Conservation (phyloP, 2,329 filamentous ascomycete genomes). For the Exophiala sideris region DNA sequence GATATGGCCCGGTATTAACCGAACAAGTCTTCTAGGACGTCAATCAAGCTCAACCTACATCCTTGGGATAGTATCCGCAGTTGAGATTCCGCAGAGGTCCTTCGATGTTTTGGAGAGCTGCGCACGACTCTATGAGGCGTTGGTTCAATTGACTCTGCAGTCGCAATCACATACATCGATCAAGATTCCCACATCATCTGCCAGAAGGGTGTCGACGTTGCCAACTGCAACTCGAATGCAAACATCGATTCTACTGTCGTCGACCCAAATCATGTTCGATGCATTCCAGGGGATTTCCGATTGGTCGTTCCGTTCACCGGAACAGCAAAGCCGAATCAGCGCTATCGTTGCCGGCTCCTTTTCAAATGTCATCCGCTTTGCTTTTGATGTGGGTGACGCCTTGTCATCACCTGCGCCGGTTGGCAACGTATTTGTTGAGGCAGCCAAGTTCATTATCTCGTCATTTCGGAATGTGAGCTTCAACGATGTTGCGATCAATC, state of each 20-base stretch:
- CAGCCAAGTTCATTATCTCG: slow-evolving; percentile 72
- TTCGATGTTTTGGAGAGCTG: slow-evolving; percentile 75
- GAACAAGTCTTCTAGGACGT: slow-evolving; percentile 74
- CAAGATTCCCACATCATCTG: not conserved
- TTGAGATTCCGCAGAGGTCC: slow-evolving; percentile 72
- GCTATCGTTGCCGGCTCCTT: slow-evolving; percentile 66
- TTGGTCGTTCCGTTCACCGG: slow-evolving; percentile 73
- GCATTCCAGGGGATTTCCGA: slow-evolving; percentile 80
- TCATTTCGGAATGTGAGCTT: slow-evolving; percentile 70
- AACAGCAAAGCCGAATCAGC: slow-evolving; percentile 68
- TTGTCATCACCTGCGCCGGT: slow-evolving; percentile 48
- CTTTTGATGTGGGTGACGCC: slow-evolving; percentile 70
- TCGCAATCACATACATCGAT: slow-evolving; percentile 19
- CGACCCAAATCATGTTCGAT: slow-evolving; percentile 73
- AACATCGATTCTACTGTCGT: slow-evolving; percentile 59
- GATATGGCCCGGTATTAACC: slow-evolving; percentile 84
- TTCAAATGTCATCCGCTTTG: slow-evolving; percentile 66
- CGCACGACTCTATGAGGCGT: slow-evolving; percentile 67
- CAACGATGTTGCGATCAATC: slow-evolving; percentile 70
- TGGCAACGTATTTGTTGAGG: slow-evolving; percentile 64
- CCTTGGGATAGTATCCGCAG: slow-evolving; percentile 71
- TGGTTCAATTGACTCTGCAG: slow-evolving; percentile 71
- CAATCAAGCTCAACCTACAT: slow-evolving; percentile 74
- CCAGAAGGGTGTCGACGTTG: slow-evolving; percentile 4
- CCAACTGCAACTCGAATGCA: slow-evolving; percentile 46